A percentile compares a stretch with the other conserved stretches of the same genome.
Evolutionary conservation across 306 rosid genomes (phyloP).

Genomic region (Prinsepia uniflora): DNA sequence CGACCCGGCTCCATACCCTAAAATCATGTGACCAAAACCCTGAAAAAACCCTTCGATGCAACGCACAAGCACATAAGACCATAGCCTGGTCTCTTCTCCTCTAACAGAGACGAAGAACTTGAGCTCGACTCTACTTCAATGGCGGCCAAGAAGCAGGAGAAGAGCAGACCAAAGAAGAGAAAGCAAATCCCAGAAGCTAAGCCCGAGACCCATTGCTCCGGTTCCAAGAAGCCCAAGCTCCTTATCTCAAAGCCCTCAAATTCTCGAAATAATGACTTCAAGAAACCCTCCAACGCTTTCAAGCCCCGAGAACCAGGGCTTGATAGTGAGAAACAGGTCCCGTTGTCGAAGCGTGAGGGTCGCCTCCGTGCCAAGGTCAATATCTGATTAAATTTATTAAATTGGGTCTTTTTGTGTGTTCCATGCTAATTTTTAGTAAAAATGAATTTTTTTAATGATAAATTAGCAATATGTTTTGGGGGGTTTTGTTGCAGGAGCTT

Average conservation of each 20-base stretch:
- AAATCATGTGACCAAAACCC: slow-evolving; percentile 24
- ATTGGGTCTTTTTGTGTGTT: background rate
- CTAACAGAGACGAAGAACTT: background rate
- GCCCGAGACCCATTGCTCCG: slow-evolving; percentile 27
- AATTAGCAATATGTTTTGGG: slow-evolving; percentile 2
- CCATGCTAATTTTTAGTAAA: background rate
- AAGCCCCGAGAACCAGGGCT: slow-evolving; percentile 25
- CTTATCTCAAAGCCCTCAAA: slow-evolving; percentile 27
- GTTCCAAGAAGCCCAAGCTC: slow-evolving; percentile 50
- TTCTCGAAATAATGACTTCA: slow-evolving; percentile 15
- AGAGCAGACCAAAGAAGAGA: slow-evolving; percentile 43
- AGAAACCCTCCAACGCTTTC: slow-evolving; percentile 32
- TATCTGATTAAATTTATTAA: background rate
- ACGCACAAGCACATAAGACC: background rate
- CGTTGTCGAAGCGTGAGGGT: slow-evolving; percentile 57
- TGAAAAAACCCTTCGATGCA: slow-evolving; percentile 20
- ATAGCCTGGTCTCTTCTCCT: background rate
- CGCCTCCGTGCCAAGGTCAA: slow-evolving; percentile 70
- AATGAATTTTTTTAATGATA: background rate
- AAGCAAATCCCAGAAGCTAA: slow-evolving; percentile 44
- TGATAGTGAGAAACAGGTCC: slow-evolving; percentile 32
- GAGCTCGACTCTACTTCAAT: slow-evolving; percentile 32
- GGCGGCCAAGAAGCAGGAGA: slow-evolving; percentile 59
- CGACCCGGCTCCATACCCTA: background rate
- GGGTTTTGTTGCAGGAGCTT: slow-evolving; percentile 55